Base-by-base conservation (phyloP, 108 stramenopile genomes). In the Nitzschia palea region DNA sequence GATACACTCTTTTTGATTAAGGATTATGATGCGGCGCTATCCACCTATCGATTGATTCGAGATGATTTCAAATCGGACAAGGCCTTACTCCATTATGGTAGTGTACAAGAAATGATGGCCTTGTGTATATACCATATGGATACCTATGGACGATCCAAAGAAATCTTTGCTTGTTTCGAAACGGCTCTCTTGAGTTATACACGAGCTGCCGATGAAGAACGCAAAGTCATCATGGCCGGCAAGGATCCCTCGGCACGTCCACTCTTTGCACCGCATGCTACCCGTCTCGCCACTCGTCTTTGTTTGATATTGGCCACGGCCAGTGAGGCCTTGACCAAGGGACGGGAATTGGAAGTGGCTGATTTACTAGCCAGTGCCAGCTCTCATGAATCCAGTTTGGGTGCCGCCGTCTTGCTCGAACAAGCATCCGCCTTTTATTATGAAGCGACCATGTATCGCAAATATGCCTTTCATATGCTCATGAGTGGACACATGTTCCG, bases 401-500 rank as follows among this genome's bases (percentile, higher is more conserved):
- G 90, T 26, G 93, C 90, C 2, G 93, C 93, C 9, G 87, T 94
- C 6, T 53, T 91, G 50, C 62, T 91, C 62, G 93, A 94, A 76
- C 93, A 91, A 58, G 72, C 80, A 15, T 87, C 88, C 45, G 78
- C 80, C 0, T 86, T 88, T 69, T 94, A 91, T 58, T 88, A 76
- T 47, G 68, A 80, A 29, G 84, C 90, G 9, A 77, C 64, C 15
- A 78, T 89, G 88, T 73, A 62, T 56, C 85, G 93, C 47, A 94
- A 94, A 50, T 94, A 85, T 78, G 85, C 90, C 27, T 94, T 94
- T 68, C 93, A 94, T 70, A 91, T 94, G 86, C 83, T 94, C 59
- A 91, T 94, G 90, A 85, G 86, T 54, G 93, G 93, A 12, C 93
- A 94, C 68, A 91, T 94, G 93, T 94, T 89, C 70, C 86, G 89